Conservation (phyloP, 371 early-diverging fungal species). For the Nematocida minor region DNA sequence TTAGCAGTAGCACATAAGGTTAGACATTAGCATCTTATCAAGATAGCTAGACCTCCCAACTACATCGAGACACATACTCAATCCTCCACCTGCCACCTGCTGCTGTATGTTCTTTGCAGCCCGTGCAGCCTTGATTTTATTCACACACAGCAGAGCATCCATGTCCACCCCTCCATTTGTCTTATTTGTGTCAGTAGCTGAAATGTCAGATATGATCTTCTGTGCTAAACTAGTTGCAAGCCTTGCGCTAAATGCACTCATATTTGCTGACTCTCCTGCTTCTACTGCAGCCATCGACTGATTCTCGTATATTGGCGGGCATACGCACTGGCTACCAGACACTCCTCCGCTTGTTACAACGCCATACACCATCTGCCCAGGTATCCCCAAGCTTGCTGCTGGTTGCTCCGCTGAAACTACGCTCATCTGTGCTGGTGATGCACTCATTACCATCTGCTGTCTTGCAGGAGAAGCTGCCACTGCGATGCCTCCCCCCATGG, state of each 20-base stretch:
- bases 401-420: neutral
- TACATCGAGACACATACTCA: neutral
- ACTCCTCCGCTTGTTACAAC: neutral
- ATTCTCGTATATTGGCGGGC: slow-evolving; percentile 9
- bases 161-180: no score
- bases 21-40: neutral
- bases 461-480: neutral
- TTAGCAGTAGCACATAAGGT: slow-evolving; percentile 31
- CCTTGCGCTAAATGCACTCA: neutral
- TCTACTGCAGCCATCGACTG: neutral
- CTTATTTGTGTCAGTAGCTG: no score
- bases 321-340: slow-evolving; percentile 2
- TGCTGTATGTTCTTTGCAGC: neutral
- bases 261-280: neutral
- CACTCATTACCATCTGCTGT: no score
- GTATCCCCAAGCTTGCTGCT: neutral
- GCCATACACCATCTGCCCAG: neutral
- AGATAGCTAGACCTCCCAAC: neutral
- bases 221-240: neutral
- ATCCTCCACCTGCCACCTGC: slow-evolving; percentile 3
- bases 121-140: slow-evolving; percentile 13
- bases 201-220: neutral
- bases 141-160: neutral
- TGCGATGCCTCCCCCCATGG: neutral
- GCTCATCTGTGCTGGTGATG: slow-evolving; percentile 4